phyloP scores from a whole-genome alignment of 768 basidiomycete species.

The Panus rudis region DNA sequence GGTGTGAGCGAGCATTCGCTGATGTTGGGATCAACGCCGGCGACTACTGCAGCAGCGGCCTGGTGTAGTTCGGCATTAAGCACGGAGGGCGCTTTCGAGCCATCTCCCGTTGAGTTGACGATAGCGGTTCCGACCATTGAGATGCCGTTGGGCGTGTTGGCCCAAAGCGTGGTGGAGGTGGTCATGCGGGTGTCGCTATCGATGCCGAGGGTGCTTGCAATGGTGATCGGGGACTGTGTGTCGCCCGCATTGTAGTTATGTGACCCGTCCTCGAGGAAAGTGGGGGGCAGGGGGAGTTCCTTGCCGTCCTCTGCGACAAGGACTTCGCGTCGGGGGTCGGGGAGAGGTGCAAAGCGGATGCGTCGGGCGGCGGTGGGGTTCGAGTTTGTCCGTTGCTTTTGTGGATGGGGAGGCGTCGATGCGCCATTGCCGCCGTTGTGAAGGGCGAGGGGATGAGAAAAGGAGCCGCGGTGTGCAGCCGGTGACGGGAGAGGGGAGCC shows the following conservation, averaged over 20 bases:
- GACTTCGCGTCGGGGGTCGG: slow-evolving; percentile 58
- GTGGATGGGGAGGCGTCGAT: slow-evolving; percentile 9
- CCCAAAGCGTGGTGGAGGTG: neutral
- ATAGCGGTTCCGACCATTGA: neutral
- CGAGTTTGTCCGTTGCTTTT: slow-evolving; percentile 1
- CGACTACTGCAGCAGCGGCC: neutral
- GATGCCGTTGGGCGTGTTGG: neutral
- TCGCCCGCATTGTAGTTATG: slow-evolving; percentile 10
- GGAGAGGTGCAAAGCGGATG: slow-evolving; percentile 84
- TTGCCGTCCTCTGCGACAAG: slow-evolving; percentile 33
- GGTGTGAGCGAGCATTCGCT: neutral
- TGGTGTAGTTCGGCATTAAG: neutral
- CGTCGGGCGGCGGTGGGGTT: slow-evolving; percentile 17
- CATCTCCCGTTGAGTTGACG: no score
- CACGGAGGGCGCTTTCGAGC: neutral
- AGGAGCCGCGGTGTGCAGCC: no score
- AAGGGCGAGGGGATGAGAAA: slow-evolving; percentile 2
- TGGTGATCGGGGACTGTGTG: slow-evolving; percentile 14
- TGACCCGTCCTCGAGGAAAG: slow-evolving; percentile 21
- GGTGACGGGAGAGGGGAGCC: slow-evolving; percentile 3
- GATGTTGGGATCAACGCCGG: neutral
- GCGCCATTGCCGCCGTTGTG: slow-evolving; percentile 8
- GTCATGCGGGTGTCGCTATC: slow-evolving; percentile 14
- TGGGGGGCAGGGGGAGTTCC: slow-evolving; percentile 30
- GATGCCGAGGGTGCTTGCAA: slow-evolving; percentile 7